phyloP scores from a whole-genome alignment of 2,329 filamentous ascomycete genomes.

The Fusarium sp. region DNA sequence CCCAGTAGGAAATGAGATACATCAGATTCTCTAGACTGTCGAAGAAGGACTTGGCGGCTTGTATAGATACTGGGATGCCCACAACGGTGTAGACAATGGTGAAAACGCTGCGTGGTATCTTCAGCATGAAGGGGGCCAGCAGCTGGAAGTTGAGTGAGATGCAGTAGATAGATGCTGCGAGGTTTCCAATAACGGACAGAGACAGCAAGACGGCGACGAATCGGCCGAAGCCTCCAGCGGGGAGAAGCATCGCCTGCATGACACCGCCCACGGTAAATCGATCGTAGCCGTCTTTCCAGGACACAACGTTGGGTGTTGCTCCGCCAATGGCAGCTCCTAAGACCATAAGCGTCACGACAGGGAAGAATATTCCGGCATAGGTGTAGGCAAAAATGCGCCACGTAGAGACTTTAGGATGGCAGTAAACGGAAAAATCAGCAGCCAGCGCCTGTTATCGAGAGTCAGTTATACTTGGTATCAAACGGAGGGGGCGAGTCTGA shows the following conservation, averaged over 20 bases:
- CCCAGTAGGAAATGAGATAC: neutral
- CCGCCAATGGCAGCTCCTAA: neutral
- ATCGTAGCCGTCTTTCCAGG: neutral
- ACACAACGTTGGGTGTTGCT: neutral
- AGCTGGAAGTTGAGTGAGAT: neutral
- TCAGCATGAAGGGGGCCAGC: neutral
- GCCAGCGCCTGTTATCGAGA: neutral
- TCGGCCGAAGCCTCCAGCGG: neutral
- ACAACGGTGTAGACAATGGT: neutral
- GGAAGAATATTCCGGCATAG: neutral
- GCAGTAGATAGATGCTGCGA: neutral
- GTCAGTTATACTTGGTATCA: neutral
- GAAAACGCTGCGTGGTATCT: neutral
- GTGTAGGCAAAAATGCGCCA: neutral
- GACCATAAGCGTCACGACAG: neutral
- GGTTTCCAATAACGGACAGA: neutral
- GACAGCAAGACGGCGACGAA: neutral
- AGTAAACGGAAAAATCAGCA: neutral
- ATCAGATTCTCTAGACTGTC: neutral
- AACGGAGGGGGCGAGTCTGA: rapidly evolving
- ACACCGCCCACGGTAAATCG: neutral
- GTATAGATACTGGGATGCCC: neutral
- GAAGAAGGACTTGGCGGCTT: neutral
- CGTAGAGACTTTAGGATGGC: neutral
- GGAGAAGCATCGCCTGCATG: neutral